Percentiles rank a stretch among this genome's conserved stretches.
These are phyloP conservation scores for Calonectria leucothoes DNA, from an alignment of 2,329 filamentous ascomycete genomes.

Conservation along the genomic window DNA sequence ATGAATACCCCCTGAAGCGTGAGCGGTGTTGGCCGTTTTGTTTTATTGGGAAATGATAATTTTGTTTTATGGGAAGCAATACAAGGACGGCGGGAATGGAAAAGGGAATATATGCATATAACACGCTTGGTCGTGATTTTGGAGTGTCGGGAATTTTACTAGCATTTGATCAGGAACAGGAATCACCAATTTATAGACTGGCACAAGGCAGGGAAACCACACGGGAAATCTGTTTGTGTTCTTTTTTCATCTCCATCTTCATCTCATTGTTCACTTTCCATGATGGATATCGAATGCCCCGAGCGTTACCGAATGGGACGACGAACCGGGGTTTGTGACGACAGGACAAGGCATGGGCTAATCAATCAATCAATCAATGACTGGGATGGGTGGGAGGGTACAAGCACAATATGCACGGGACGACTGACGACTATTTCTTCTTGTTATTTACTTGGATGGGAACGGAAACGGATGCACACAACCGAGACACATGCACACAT, in stretches of 20 bases:
- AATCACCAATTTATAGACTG: conserved; percentile 43
- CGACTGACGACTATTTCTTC: neutral
- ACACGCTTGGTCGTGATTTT: conserved; percentile 38
- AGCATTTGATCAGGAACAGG: conserved; percentile 40
- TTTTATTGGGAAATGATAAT: conserved; percentile 31
- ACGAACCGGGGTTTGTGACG: neutral
- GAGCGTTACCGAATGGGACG: conserved; percentile 4
- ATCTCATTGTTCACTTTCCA: conserved; percentile 29
- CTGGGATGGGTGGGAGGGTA: neutral
- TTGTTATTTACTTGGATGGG: neutral
- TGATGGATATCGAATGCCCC: conserved; percentile 27
- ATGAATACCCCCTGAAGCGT: conserved; percentile 45
- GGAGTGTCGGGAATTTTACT: conserved; percentile 34
- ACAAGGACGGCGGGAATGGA: conserved; percentile 33
- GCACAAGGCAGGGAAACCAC: conserved; percentile 41
- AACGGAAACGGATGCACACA: neutral
- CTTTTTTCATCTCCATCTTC: conserved; percentile 31
- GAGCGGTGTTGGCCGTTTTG: conserved; percentile 40
- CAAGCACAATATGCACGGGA: neutral
- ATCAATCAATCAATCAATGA: neutral
- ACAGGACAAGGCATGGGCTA: neutral
- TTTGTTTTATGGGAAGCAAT: conserved; percentile 33
- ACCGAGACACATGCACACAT: neutral
- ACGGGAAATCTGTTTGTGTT: conserved; percentile 35
- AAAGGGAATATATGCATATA: conserved; percentile 42